phyloP scores from a whole-genome alignment of 106 monocot genomes.

The Agapanthus africanus region DNA sequence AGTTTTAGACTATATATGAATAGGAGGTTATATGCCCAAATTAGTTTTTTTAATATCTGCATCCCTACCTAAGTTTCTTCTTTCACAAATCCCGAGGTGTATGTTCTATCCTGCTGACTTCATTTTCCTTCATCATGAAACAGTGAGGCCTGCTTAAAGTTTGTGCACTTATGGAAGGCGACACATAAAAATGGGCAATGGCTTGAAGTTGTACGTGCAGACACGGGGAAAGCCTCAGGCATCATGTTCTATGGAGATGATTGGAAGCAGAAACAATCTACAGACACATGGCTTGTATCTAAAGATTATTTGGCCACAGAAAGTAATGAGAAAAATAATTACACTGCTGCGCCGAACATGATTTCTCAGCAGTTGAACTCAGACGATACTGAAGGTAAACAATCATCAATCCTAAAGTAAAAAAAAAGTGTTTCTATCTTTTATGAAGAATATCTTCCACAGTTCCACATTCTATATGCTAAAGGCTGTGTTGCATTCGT shows the following conservation, averaged over 20 bases:
- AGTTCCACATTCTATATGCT: neutral
- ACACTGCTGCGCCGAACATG: neutral
- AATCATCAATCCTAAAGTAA: neutral
- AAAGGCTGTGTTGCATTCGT: neutral
- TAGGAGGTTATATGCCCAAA: neutral
- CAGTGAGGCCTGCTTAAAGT: slow-evolving; percentile 70
- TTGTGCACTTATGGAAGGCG: slow-evolving; percentile 73
- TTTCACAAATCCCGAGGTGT: neutral
- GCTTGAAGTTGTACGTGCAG: slow-evolving; percentile 73
- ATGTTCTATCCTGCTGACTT: neutral
- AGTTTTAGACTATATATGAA: neutral
- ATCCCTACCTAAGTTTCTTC: neutral
- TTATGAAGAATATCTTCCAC: slow-evolving; percentile 1
- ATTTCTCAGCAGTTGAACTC: neutral
- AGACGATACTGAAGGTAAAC: slow-evolving; percentile 7
- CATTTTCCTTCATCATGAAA: slow-evolving; percentile 11
- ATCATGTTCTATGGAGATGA: slow-evolving; percentile 19
- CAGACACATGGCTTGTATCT: neutral
- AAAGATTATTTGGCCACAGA: neutral
- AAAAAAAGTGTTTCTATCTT: neutral
- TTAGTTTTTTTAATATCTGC: neutral
- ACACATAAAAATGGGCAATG: slow-evolving; percentile 93
- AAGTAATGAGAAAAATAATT: neutral
- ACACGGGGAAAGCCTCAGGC: slow-evolving; percentile 40
- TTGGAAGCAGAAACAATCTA: slow-evolving; percentile 2